phyloP scores from a whole-genome alignment of 495 filamentous ascomycete species.

The Hypoxylon lienhwacheense region DNA sequence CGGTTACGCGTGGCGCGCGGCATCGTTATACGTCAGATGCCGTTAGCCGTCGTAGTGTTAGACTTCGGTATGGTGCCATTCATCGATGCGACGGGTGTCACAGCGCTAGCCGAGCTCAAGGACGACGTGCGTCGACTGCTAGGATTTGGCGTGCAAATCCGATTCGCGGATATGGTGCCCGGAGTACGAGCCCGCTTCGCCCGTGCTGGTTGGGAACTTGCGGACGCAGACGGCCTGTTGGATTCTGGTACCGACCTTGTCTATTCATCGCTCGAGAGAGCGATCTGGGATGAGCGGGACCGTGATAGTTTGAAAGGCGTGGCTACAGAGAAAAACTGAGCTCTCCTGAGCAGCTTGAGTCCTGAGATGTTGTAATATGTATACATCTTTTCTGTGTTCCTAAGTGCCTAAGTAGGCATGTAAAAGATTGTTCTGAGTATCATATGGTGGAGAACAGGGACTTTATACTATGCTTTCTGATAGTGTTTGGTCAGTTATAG shows the following conservation, averaged over 20 bases:
- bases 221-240: conserved; percentile 30
- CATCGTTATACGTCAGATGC: conserved; percentile 33
- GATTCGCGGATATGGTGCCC: conserved; percentile 36
- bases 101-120: conserved; percentile 38
- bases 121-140: conserved; percentile 34
- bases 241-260: conserved; percentile 32
- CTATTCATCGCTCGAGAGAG: conserved; percentile 35
- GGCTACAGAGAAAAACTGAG: conserved; percentile 30
- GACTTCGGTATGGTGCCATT: conserved; percentile 39
- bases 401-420: background rate
- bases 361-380: background rate
- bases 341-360: background rate
- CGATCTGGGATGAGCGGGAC: conserved; percentile 38
- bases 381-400: background rate
- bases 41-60: conserved; percentile 34
- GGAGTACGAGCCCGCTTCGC: conserved; percentile 35
- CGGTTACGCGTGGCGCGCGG: conserved; percentile 33
- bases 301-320: conserved; percentile 34
- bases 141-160: conserved; percentile 34
- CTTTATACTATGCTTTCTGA: no score
- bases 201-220: conserved; percentile 38
- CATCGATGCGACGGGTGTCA: conserved; percentile 40
- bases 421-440: background rate
- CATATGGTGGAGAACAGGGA: no score
- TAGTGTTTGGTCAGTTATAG: no score